Evolutionary conservation across 768 basidiomycete species (phyloP).

Genomic region (Crepidotus variabilis): DNA sequence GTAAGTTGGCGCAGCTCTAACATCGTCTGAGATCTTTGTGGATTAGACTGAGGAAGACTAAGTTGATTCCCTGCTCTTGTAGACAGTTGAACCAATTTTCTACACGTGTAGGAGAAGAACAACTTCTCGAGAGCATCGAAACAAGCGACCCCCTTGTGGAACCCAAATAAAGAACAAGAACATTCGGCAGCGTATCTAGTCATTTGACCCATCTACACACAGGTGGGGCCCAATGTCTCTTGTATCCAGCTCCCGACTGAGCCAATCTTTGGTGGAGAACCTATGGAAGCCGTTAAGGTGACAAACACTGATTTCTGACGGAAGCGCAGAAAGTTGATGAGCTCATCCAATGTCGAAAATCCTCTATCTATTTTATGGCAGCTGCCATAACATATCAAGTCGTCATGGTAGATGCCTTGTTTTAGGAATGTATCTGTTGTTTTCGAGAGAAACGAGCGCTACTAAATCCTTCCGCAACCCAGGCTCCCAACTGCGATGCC

Average conservation of each 20-base stretch:
- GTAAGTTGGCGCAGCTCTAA: too few species aligned
- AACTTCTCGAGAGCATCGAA: not conserved
- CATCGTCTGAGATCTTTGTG: too few species aligned
- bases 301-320: too few species aligned
- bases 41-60: not conserved
- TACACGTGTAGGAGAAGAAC: not conserved
- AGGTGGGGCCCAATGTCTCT: not conserved
- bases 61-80: not conserved
- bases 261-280: too few species aligned
- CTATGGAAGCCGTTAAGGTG: not conserved
- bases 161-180: not conserved
- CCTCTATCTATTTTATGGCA: not conserved
- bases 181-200: not conserved
- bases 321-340: not conserved
- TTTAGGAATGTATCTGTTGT: not conserved
- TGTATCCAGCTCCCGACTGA: too few species aligned
- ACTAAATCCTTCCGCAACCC: not conserved
- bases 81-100: not conserved
- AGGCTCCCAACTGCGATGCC: not conserved
- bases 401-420: not conserved
- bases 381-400: not conserved
- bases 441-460: not conserved
- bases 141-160: not conserved
- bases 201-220: not conserved
- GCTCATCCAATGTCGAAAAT: not conserved